Base-by-base conservation (phyloP, 1,284 basidiomycete genomes). In the Leccinum griseonigrum region DNA sequence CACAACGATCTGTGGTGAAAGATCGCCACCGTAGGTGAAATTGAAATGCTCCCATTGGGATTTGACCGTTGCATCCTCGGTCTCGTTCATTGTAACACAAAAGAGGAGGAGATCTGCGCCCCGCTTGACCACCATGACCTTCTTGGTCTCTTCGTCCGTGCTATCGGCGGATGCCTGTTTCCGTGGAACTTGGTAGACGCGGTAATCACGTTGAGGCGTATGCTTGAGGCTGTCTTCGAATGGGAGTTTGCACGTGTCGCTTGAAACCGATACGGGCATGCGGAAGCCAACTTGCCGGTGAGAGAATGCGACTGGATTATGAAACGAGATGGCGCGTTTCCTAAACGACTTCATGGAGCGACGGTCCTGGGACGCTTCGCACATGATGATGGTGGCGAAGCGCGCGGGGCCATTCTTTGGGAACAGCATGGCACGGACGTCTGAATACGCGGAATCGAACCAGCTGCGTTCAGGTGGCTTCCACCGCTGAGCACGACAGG, bases 91-190 rank as follows among this genome's bases (percentile, higher is more conserved):
- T 22, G 50, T 43, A 31, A 56, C 58, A 4, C 71, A 73, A 52
- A 73, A 73, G 58, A 70, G 52, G 32, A 71, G 69, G n/a, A 70
- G 69, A 13, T 70, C 69, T 4, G 63, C 69, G 29, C 59, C 69
- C 2, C 69, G 69, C 57, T 63, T 71, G 48, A 73, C 54, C 32
- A 57, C 36, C 9, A 56, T 31, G 16, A 7, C 48, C 36, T 54
- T 62, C 38, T 40, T 62, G 29, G 38, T 28, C 22, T 59, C 61
- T 46, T 62, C 65, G 11, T 60, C 58, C 9, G 34, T 10, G 8
- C 22, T n/a, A 9, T 60, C 62, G 0, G 52, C 26, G 43, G 57
- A 28, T 11, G 29, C 11, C 14, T 54, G 65, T 28, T 40, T 51
- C 4, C 48, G 66, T 7, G 59, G 31, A 32, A 68, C 67, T n/a